These are phyloP conservation scores for Huiozyma sinensis DNA, from an alignment of 805 yeast species.

Conservation along the genomic window DNA sequence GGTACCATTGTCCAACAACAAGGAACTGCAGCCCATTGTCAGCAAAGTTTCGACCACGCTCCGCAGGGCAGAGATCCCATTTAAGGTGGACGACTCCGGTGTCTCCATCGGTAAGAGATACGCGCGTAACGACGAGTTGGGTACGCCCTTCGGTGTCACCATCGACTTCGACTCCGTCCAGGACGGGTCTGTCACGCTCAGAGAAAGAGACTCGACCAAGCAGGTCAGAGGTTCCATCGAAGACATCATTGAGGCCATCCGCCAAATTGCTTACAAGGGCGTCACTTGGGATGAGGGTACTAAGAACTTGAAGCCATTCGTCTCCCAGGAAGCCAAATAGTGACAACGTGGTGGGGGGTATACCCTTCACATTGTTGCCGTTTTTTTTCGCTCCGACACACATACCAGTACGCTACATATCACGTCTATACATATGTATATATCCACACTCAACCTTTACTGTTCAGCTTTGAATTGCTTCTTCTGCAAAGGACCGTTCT, in stretches of 20 bases:
- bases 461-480: no score
- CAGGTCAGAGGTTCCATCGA: conserved; percentile 89
- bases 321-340: conserved; percentile 35
- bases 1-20: conserved; percentile 85
- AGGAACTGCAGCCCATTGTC: conserved; percentile 66
- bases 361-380: no score
- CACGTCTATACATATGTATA: not conserved
- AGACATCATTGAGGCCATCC: conserved; percentile 64
- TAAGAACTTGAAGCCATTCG: conserved; percentile 57
- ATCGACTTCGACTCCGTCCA: conserved; percentile 87
- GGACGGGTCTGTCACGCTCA: conserved; percentile 81
- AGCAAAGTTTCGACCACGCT: conserved; percentile 57
- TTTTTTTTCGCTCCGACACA: no score
- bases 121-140: conserved; percentile 96
- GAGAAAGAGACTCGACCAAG: conserved; percentile 94
- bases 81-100: conserved; percentile 93
- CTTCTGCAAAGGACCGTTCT: no score
- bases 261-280: conserved; percentile 63
- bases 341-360: no score
- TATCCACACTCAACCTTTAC: not conserved
- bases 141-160: conserved; percentile 97
- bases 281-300: conserved; percentile 83
- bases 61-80: conserved; percentile 76
- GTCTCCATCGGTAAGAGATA: conserved; percentile 97
- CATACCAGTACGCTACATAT: not conserved